Evolutionary conservation across 2,329 filamentous ascomycete species (phyloP).

Genomic region (Arthrobotrys megalospora): DNA sequence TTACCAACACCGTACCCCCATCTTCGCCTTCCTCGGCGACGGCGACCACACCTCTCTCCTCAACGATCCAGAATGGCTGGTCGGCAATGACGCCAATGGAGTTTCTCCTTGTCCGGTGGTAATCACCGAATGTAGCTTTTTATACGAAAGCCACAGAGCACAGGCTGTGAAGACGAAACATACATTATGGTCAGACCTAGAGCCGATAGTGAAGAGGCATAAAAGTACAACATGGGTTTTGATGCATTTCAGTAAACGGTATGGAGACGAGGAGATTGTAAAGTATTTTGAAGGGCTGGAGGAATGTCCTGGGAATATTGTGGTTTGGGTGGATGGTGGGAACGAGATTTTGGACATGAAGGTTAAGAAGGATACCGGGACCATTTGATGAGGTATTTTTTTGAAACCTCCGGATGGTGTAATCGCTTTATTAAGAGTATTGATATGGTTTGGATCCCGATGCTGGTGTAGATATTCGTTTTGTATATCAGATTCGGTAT

Average conservation of each 20-base stretch:
- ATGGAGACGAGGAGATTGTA: constrained; percentile 68
- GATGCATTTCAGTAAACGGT: constrained; percentile 71
- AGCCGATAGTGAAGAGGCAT: constrained; percentile 69
- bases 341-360: constrained; percentile 35
- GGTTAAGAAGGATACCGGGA: constrained; percentile 4
- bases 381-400: background rate
- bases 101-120: constrained; percentile 64
- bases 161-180: constrained; percentile 71
- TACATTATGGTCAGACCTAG: constrained; percentile 70
- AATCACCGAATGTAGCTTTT: constrained; percentile 71
- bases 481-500: too few species aligned
- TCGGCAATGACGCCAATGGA: constrained; percentile 62
- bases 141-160: constrained; percentile 68
- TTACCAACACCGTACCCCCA: constrained; percentile 66
- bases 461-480: background rate
- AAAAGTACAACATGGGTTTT: constrained; percentile 69
- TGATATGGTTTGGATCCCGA: background rate
- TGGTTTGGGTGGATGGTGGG: constrained; percentile 70
- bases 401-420: background rate
- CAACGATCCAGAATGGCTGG: constrained; percentile 68
- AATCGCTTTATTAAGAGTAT: too few species aligned
- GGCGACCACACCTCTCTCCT: constrained; percentile 69
- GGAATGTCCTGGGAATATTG: constrained; percentile 69
- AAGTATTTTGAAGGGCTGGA: constrained; percentile 68
- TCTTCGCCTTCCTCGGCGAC: constrained; percentile 71